Evolutionary conservation across 331 rosid genomes (phyloP).

Genomic region (Saraca asoca): DNA sequence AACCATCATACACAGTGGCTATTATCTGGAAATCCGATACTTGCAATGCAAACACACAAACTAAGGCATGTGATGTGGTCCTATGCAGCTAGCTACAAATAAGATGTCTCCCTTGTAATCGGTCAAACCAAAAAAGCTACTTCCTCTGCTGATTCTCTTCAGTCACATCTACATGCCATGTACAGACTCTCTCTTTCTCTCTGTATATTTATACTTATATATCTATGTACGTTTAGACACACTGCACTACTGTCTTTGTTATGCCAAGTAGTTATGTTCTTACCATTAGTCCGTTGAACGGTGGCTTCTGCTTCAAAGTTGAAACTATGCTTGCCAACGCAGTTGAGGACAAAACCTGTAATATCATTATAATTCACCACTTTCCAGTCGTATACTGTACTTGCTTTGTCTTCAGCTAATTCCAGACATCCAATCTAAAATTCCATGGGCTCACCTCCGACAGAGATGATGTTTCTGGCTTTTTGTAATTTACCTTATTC

Average conservation of each 20-base stretch:
- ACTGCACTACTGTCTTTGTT: conserved; percentile 7
- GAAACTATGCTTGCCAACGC: conserved; percentile 17
- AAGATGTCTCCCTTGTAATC: background rate
- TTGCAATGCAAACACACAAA: conserved; percentile 26
- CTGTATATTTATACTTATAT: background rate
- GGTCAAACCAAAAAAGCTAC: background rate
- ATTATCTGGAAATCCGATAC: conserved; percentile 33
- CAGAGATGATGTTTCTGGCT: conserved; percentile 38
- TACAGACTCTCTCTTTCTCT: background rate
- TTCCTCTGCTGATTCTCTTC: background rate
- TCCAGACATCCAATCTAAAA: conserved; percentile 33
- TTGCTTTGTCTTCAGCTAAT: conserved; percentile 34
- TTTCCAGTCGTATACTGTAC: conserved; percentile 32
- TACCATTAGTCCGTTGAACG: background rate
- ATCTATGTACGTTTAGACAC: no score
- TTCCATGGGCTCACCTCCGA: conserved; percentile 33
- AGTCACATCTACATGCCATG: background rate
- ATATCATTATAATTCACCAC: conserved; percentile 34
- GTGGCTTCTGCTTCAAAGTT: conserved; percentile 16
- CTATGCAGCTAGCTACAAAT: background rate
- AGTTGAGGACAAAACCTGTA: conserved; percentile 29
- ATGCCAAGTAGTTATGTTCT: background rate
- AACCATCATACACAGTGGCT: conserved; percentile 26
- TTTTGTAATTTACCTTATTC: conserved; percentile 35
- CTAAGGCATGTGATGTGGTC: background rate